Base-by-base conservation (phyloP, 2,329 filamentous ascomycete genomes). In the Ceratocystis smalleyi region DNA sequence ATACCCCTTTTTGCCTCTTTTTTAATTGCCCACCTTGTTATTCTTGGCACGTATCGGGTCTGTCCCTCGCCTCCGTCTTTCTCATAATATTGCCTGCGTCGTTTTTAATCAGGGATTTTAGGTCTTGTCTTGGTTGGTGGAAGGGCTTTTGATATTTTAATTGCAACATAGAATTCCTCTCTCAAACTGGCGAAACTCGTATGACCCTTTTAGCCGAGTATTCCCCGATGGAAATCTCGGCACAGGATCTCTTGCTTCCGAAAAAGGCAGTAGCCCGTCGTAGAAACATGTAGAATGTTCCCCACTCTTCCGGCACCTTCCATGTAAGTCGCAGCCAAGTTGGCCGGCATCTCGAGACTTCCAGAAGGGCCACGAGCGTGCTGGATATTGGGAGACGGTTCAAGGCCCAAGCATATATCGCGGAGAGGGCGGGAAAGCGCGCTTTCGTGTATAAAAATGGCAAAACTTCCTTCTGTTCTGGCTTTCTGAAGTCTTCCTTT, bases 1-100 rank as follows among this genome's bases (percentile, higher is more conserved):
- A 80, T 68, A 70, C 70, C 72, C 73, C 72, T 67, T 66, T 70
- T 69, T 68, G 69, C 73, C 74, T 60, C 27, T 45, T 35, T 27
- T 62, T 62, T 47, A 47, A 55, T 61, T 40, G 40, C 43, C 19
- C 8, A 24, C 24, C 43, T 32, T 61, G 12, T 19, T 61, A 3
- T 45, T 61, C 30, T 49, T 49, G 27, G 27, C n/a, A 22, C 35
- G 4, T 47, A 17, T 40, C 30, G 59, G 30, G 22, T 51, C 24
- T 8, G 22, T 51, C 24, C 19, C 47, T 27, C 5, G 2, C 47
- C 2, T 40, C 12, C 15, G 19, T 24, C 24, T 24, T 51, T 12
- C 24, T 27, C 47, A 51, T 51, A 51, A 22, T 51, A 51, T 51
- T 10, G 5, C 24, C 24, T 51, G 22, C 3, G 22, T 51, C 17